These are phyloP conservation scores for Oryza meridionalis DNA, from an alignment of 176 grass and related monocot species.

Conservation along the genomic window DNA sequence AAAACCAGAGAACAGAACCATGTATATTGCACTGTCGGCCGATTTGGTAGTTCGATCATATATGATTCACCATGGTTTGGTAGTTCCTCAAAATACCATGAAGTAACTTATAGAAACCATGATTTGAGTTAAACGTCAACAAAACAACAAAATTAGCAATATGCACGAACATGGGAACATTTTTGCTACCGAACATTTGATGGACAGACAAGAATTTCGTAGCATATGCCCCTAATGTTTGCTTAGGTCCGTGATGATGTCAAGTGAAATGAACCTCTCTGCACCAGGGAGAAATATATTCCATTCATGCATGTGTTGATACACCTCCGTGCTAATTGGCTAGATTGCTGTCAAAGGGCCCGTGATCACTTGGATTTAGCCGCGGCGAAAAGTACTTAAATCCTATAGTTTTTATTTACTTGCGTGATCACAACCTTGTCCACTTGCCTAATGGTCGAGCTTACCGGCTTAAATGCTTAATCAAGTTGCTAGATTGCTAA, in stretches of 20 bases:
- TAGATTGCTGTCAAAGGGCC: not conserved
- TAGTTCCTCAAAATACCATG: not conserved
- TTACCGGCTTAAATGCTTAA: conserved; percentile 5
- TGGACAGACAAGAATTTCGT: not conserved
- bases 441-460: conserved; percentile 29
- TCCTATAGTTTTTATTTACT: conserved; percentile 34
- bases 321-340: not conserved
- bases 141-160: not conserved
- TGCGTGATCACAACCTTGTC: not conserved
- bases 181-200: not conserved
- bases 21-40: not conserved
- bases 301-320: not conserved
- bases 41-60: not conserved
- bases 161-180: not conserved
- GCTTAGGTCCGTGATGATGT: not conserved
- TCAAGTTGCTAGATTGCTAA: conserved; percentile 30
- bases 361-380: conserved; percentile 32
- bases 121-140: not conserved
- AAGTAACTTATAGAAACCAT: not conserved
- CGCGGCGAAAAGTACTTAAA: conserved; percentile 4
- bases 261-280: conserved; percentile 40
- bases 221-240: not conserved
- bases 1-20: not conserved
- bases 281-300: not conserved
- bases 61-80: too few species aligned